These are phyloP conservation scores for Mycena rebaudengoi DNA, from an alignment of 768 basidiomycete genomes.

Conservation along the genomic window DNA sequence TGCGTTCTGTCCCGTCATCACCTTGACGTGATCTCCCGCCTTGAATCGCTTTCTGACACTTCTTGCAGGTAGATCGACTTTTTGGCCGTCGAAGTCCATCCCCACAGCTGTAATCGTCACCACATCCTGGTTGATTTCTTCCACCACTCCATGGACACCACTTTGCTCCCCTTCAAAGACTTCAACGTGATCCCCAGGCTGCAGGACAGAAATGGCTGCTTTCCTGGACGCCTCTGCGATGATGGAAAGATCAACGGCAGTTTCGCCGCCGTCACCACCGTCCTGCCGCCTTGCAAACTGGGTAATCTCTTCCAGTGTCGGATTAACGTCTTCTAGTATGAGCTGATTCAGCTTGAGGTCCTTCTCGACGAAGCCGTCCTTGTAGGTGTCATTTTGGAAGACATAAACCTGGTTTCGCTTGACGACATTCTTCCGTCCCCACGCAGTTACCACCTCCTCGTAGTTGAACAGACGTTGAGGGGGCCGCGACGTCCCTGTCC, in stretches of 20 bases:
- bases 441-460: slow-evolving; percentile 90
- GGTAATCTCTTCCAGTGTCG: slow-evolving; percentile 96
- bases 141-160: slow-evolving; percentile 92
- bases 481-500: slow-evolving; percentile 74
- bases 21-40: slow-evolving; percentile 98
- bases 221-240: slow-evolving; percentile 94
- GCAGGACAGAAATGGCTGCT: slow-evolving; percentile 91
- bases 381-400: slow-evolving; percentile 94
- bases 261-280: slow-evolving; percentile 69
- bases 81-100: slow-evolving; percentile 86
- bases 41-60: slow-evolving; percentile 96
- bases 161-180: slow-evolving; percentile 97
- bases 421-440: slow-evolving; percentile 78
- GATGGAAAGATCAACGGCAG: slow-evolving; percentile 84
- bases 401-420: slow-evolving; percentile 80
- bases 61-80: slow-evolving; percentile 85
- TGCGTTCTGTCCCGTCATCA: slow-evolving; percentile 93
- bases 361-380: slow-evolving; percentile 95
- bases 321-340: slow-evolving; percentile 88
- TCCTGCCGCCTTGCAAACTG: slow-evolving; percentile 84
- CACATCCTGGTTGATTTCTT: slow-evolving; percentile 87
- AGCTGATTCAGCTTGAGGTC: slow-evolving; percentile 87
- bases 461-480: slow-evolving; percentile 93
- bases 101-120: slow-evolving; percentile 85
- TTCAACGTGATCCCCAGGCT: slow-evolving; percentile 97